A percentile compares a stretch with the other conserved stretches of the same genome.
phyloP scores from a whole-genome alignment of 257 asterid genomes.

The Solanum bulbocastanum region DNA sequence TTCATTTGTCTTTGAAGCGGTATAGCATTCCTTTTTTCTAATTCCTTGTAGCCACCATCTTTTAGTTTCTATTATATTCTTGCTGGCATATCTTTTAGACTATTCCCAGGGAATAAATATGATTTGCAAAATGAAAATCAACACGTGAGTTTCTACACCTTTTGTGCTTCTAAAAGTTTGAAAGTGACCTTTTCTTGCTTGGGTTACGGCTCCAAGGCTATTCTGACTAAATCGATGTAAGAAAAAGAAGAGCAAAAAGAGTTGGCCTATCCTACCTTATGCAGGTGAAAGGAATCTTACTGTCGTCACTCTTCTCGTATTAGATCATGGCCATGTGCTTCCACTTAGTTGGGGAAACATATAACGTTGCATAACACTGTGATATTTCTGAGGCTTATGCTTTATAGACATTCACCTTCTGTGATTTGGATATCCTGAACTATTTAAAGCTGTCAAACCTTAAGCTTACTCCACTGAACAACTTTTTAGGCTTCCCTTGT shows the following conservation, averaged over 20 bases:
- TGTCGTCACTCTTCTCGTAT: background rate
- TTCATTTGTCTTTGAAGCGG: background rate
- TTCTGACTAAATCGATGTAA: background rate
- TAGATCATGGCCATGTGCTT: background rate
- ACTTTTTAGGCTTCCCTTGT: background rate
- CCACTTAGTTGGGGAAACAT: background rate
- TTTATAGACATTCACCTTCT: background rate
- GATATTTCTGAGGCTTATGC: background rate
- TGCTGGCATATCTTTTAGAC: background rate
- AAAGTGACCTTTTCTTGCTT: background rate
- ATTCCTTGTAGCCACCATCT: background rate
- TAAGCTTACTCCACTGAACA: background rate
- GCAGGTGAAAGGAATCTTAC: background rate
- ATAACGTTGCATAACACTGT: background rate
- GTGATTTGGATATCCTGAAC: background rate
- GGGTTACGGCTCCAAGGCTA: background rate
- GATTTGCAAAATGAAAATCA: background rate
- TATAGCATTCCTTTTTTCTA: background rate
- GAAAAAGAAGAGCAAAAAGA: background rate
- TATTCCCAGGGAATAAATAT: background rate
- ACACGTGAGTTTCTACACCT: background rate
- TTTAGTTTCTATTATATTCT: background rate
- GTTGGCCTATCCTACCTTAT: background rate
- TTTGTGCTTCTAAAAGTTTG: background rate
- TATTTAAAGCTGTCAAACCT: background rate